A percentile compares a stretch with the other conserved stretches of the same genome.
Evolutionary conservation across 176 grass and related monocot genomes (phyloP).

Genomic region (Phyllostachys edulis): DNA sequence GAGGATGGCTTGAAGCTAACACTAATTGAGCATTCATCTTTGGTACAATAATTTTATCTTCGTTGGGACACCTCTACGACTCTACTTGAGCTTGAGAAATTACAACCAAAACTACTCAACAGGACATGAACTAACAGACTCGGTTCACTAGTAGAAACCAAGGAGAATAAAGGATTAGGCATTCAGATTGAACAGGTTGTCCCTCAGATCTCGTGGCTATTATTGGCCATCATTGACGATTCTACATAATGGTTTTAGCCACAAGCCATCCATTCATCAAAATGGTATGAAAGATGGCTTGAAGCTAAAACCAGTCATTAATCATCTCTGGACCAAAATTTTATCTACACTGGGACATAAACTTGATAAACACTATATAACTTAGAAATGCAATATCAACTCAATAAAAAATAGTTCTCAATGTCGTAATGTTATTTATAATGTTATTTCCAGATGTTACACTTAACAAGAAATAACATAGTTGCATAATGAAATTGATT

Average conservation of each 20-base stretch:
- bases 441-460: neutral
- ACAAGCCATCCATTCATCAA: slow-evolving; percentile 32
- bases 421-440: neutral
- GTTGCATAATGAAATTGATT: neutral
- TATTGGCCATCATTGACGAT: slow-evolving; percentile 50
- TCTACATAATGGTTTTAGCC: slow-evolving; percentile 31
- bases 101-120: neutral
- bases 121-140: neutral
- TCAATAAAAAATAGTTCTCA: neutral
- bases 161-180: neutral
- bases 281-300: slow-evolving; percentile 36
- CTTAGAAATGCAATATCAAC: neutral
- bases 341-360: slow-evolving; percentile 52
- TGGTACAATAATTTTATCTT: slow-evolving; percentile 5
- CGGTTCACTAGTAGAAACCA: neutral
- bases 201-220: slow-evolving; percentile 91
- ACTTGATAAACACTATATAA: neutral
- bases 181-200: neutral
- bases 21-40: slow-evolving; percentile 24
- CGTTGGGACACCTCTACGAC: neutral
- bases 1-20: slow-evolving; percentile 41
- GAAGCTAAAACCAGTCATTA: slow-evolving; percentile 45
- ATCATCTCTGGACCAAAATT: slow-evolving; percentile 52
- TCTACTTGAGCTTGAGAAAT: neutral
- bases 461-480: too few relatives aligned